These are phyloP conservation scores for Ehretia macrophylla DNA, from an alignment of 257 asterid genomes.

Conservation along the genomic window DNA sequence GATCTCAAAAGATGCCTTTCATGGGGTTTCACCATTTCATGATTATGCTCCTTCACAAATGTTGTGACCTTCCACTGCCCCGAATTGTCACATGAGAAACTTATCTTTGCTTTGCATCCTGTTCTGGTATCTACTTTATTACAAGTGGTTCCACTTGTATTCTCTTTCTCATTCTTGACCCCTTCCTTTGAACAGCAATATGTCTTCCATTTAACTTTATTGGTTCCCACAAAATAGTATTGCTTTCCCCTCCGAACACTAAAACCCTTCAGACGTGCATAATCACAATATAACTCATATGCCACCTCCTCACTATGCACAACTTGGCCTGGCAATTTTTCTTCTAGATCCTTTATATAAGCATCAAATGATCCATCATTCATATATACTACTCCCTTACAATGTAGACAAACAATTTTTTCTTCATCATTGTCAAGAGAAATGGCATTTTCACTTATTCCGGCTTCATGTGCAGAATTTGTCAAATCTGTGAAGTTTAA, in stretches of 20 bases:
- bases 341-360: constrained; percentile 3
- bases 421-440: constrained; percentile 9
- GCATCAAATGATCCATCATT: background rate
- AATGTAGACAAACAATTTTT: constrained; percentile 1
- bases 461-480: background rate
- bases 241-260: constrained; percentile 17
- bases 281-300: constrained; percentile 14
- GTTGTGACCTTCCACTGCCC: constrained; percentile 66
- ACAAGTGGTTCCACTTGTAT: constrained; percentile 21
- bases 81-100: constrained; percentile 44
- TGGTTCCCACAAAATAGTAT: constrained; percentile 12
- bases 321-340: background rate
- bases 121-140: constrained; percentile 64
- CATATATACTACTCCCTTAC: constrained; percentile 4
- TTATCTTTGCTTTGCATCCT: constrained; percentile 70
- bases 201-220: constrained; percentile 10
- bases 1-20: constrained; percentile 54
- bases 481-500: background rate
- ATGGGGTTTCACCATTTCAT: constrained; percentile 57
- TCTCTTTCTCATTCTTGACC: constrained; percentile 7
- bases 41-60: constrained; percentile 65
- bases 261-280: constrained; percentile 14
- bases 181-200: constrained; percentile 18
- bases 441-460: too few relatives aligned
- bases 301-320: constrained; percentile 11